Percentiles rank a stretch among this genome's conserved stretches.
Evolutionary conservation across 2,329 filamentous ascomycete genomes (phyloP).

Genomic region (Pestalotiopsis sp.): DNA sequence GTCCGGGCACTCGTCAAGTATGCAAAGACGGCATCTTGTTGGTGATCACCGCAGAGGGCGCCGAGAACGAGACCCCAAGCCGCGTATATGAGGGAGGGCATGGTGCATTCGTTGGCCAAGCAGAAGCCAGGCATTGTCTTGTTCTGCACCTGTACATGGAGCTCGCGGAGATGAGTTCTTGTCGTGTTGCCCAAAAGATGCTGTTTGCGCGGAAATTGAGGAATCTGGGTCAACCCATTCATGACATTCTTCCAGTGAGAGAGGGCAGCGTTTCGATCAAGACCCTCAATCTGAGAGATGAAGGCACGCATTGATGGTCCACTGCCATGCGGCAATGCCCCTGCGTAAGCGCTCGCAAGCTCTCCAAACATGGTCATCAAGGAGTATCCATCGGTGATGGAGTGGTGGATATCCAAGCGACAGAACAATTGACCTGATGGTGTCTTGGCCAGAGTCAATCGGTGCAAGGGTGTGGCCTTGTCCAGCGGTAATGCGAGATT

Average conservation of each 20-base stretch:
- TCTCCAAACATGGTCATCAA: constrained; percentile 15
- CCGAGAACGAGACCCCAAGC: constrained; percentile 12
- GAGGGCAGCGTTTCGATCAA: constrained; percentile 7
- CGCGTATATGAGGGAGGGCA: constrained; percentile 10
- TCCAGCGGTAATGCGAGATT: neutral
- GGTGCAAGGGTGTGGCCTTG: constrained; percentile 8
- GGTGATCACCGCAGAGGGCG: neutral
- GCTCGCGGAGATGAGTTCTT: neutral
- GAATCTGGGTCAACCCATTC: neutral
- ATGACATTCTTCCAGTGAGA: constrained; percentile 2
- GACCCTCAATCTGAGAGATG: neutral
- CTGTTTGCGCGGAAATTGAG: neutral
- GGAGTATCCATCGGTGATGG: constrained; percentile 14
- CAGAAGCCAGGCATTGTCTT: constrained; percentile 4
- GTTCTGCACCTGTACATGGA: constrained; percentile 1
- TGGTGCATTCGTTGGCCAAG: constrained; percentile 8
- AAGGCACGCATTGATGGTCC: constrained; percentile 10
- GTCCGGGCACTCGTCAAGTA: constrained; percentile 12
- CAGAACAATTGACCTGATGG: neutral
- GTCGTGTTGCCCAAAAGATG: neutral
- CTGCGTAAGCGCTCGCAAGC: constrained; percentile 10
- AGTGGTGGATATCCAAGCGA: constrained; percentile 12
- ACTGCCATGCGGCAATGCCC: neutral
- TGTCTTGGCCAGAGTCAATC: constrained; percentile 7
- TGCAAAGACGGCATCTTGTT: constrained; percentile 9